These are phyloP conservation scores for Diaporthe ilicicola DNA, from an alignment of 2,329 filamentous ascomycete species.

Conservation along the genomic window DNA sequence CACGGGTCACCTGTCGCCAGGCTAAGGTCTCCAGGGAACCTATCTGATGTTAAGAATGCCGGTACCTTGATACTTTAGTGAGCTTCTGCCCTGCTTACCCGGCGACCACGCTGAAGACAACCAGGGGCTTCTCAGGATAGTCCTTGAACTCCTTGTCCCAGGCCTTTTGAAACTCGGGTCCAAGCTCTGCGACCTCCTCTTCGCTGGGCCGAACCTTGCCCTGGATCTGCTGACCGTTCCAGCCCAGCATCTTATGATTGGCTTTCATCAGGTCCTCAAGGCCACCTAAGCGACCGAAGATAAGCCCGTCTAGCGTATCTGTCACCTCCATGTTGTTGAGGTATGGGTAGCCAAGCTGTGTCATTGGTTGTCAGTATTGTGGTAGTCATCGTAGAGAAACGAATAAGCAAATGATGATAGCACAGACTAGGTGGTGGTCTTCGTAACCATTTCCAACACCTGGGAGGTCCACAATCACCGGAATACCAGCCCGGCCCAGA, in stretches of 20 bases:
- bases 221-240: conserved; percentile 37
- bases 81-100: too few species aligned
- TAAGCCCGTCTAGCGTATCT: conserved; percentile 6
- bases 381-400: too few species aligned
- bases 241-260: conserved; percentile 36
- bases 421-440: conserved; percentile 41
- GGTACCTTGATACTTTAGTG: not conserved
- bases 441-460: conserved; percentile 64
- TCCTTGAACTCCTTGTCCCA: conserved; percentile 38
- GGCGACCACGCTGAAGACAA: conserved; percentile 23
- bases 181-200: conserved; percentile 35
- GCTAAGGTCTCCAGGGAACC: conserved; percentile 5
- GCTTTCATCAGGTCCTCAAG: conserved; percentile 32
- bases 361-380: too few species aligned
- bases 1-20: not conserved
- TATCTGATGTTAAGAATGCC: not conserved
- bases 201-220: conserved; percentile 38
- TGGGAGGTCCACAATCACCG: conserved; percentile 54
- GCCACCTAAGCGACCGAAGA: not conserved
- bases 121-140: conserved; percentile 36
- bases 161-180: conserved; percentile 36
- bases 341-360: conserved; percentile 14
- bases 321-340: not conserved
- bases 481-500: conserved; percentile 56
- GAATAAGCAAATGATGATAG: too few species aligned